phyloP scores from a whole-genome alignment of 176 grass and related monocot genomes.

The Thinopyrum elongatum region DNA sequence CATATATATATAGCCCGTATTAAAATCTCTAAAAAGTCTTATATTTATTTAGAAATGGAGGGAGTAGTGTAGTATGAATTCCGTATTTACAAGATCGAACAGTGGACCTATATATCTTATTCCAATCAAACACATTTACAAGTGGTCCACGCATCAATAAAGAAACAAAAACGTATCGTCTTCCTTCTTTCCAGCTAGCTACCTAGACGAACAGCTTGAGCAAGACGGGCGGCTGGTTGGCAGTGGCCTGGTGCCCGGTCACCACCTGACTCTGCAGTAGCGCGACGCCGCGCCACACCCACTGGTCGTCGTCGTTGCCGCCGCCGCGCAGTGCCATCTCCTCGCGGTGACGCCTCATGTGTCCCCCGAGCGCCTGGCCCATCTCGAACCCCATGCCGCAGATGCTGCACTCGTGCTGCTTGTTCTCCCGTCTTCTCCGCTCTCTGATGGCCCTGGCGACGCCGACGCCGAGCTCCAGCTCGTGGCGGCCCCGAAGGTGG shows the following conservation, averaged over 20 bases:
- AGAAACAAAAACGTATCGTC: too few relatives aligned
- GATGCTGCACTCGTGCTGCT: constrained; percentile 57
- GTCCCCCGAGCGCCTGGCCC: constrained; percentile 62
- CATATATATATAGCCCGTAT: too few relatives aligned
- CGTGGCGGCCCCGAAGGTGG: neutral
- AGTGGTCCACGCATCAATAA: too few relatives aligned
- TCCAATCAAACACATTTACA: too few relatives aligned
- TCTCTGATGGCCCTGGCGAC: constrained; percentile 22
- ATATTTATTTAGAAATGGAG: too few relatives aligned
- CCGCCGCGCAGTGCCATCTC: neutral
- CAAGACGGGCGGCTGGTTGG: neutral
- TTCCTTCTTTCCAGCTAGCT: neutral
- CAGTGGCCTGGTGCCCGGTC: neutral
- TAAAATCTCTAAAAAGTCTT: too few relatives aligned
- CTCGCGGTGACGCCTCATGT: constrained; percentile 64
- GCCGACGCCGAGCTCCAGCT: constrained; percentile 43
- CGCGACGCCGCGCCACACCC: neutral
- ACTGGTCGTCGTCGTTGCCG: neutral
- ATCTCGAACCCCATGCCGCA: constrained; percentile 54
- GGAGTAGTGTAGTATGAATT: too few relatives aligned
- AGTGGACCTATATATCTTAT: too few relatives aligned
- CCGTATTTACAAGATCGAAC: too few relatives aligned
- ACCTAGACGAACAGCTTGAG: neutral
- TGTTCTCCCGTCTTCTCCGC: neutral
- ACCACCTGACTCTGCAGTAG: neutral